These are phyloP conservation scores for Ceratocystis cubensis DNA, from an alignment of 2,329 filamentous ascomycete genomes.

Conservation along the genomic window DNA sequence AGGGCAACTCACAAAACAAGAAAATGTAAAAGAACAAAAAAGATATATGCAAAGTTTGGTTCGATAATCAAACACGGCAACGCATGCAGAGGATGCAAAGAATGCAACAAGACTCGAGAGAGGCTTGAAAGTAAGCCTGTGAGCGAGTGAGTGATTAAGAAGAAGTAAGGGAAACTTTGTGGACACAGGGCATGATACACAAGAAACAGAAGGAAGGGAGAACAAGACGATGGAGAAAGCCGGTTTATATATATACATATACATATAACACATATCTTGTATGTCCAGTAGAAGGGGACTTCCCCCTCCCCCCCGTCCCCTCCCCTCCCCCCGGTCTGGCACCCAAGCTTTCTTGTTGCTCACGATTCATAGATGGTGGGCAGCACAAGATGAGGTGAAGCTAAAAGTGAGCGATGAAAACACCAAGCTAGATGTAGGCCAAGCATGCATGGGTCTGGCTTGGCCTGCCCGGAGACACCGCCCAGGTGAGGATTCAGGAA, in stretches of 20 bases:
- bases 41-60: too few species aligned
- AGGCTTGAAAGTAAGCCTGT: not conserved
- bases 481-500: not conserved
- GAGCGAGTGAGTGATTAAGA: not conserved
- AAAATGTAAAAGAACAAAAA: too few species aligned
- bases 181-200: not conserved
- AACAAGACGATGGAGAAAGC: not conserved
- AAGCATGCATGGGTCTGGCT: not conserved
- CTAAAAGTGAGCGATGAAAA: not conserved
- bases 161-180: not conserved
- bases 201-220: not conserved
- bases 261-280: not conserved
- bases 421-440: not conserved
- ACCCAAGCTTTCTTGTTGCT: not conserved
- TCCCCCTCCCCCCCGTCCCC: too few species aligned
- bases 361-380: not conserved
- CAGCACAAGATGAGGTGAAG: not conserved
- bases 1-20: too few species aligned
- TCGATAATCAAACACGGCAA: too few species aligned
- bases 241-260: not conserved
- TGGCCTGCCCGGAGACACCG: not conserved
- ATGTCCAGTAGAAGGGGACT: not conserved
- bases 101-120: not conserved
- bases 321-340: not conserved
- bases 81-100: not conserved